Evolutionary conservation across 768 basidiomycete genomes (phyloP), one percentile per base, ranked within the genome.

Genomic region (Cyclocybe aegerita): DNA sequence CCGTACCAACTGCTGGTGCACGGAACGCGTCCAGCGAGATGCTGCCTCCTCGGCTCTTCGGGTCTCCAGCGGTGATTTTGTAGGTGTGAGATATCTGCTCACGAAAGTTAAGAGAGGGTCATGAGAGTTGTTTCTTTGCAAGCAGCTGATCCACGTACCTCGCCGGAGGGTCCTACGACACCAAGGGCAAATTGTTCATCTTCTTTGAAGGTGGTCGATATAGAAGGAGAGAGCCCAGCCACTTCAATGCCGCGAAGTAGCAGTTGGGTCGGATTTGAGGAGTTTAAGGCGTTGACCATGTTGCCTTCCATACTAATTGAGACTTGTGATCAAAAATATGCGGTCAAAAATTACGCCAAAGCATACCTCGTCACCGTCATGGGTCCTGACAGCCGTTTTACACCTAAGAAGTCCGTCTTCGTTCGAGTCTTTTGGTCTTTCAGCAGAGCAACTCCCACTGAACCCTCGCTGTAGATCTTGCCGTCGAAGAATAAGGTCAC

Each of bases 1-100:
- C 52, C 6, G 76, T 67, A n/a, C 81, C 84, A 10, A 67, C 60
- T 3, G 56, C 57, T 2, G 85, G 86, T 2, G 83, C 78, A 10
- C 67, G 69, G 15, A 73, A 68, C 1, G 79, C 69, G 15, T 81
- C 79, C 0, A 91, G 68, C 1, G 88, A 80, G 10, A 90, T 74
- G 3, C 77, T 75, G 2, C 89, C 89, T 5, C 67, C 60, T 4
- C 63, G 49, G 5, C 84, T 77, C 11, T 82, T 81, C 1, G 86
- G 88, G 59, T 86, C 87, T 3, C 89, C 89, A 0, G 88, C 83
- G 16, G 74, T 81, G 50, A 91, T 83, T 48, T 68, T 75, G 58
- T 79, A 79, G 35, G 85, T 70, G 40, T 76, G 75, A 15, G 61
- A 58, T 2, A 78, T 54, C 79, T 83, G 46, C 7, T 30, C 33